These are phyloP conservation scores for Ogataea nitratoaversa DNA, from an alignment of 805 yeast genomes.

Conservation along the genomic window DNA sequence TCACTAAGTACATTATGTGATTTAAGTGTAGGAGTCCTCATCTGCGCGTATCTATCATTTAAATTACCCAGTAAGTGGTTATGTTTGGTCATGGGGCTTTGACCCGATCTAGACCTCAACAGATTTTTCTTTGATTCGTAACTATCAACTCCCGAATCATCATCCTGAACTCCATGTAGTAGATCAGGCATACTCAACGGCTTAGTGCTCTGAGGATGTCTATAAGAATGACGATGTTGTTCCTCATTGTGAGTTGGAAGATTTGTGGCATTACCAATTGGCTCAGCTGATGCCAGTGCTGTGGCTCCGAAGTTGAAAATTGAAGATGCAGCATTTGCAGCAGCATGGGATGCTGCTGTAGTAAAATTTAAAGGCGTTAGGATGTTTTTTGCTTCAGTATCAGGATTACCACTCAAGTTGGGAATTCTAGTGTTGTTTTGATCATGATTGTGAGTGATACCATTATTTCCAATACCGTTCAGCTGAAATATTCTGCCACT, in stretches of 20 bases:
- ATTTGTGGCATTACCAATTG: conserved; percentile 5
- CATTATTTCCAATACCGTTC: not conserved
- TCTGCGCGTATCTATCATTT: not conserved
- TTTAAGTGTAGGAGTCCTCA: conserved; percentile 3
- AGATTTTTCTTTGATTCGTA: not conserved
- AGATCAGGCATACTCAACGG: not conserved
- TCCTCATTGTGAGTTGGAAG: conserved; percentile 6
- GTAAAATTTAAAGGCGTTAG: conserved; percentile 22
- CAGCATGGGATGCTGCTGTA: conserved; percentile 25
- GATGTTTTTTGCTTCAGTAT: conserved; percentile 11
- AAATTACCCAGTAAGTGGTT: not conserved
- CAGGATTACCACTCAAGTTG: not conserved
- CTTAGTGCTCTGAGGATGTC: not conserved
- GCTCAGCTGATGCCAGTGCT: conserved; percentile 10
- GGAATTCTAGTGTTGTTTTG: not conserved
- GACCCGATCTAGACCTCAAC: not conserved
- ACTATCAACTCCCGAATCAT: not conserved
- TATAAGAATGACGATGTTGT: not conserved
- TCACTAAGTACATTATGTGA: conserved; percentile 11
- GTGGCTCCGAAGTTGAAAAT: conserved; percentile 27
- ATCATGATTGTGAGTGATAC: not conserved
- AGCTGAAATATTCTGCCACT: conserved; percentile 14
- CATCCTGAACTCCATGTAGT: too few relatives aligned
- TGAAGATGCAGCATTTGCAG: conserved; percentile 27
- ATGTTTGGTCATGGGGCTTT: not conserved